These are phyloP conservation scores for Leccinum truebloodii DNA, from an alignment of 768 basidiomycete species.

Conservation along the genomic window DNA sequence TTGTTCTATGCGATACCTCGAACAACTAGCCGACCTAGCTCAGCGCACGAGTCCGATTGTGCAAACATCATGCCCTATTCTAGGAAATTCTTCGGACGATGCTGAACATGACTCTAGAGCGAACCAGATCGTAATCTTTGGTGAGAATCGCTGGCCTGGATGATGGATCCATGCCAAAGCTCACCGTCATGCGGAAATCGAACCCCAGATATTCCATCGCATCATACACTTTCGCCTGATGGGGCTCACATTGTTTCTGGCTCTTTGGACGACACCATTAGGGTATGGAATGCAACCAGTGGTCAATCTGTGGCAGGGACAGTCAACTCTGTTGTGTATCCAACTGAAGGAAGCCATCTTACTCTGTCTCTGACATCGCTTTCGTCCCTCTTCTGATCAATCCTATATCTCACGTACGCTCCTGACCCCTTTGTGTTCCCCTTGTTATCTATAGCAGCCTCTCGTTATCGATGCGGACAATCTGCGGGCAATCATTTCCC, in stretches of 20 bases:
- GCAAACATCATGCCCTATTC: neutral
- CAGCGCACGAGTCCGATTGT: neutral
- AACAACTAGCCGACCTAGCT: neutral
- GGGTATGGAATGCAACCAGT: no score
- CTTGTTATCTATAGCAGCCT: neutral
- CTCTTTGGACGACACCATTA: neutral
- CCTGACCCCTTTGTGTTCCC: neutral
- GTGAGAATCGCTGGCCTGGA: neutral
- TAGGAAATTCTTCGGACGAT: neutral
- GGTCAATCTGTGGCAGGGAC: no score
- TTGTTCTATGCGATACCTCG: neutral
- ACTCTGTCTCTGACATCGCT: neutral
- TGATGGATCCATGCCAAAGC: neutral
- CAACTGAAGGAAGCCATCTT: no score
- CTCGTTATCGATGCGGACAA: neutral
- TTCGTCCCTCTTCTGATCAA: neutral
- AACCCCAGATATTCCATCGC: neutral
- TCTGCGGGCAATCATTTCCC: no score
- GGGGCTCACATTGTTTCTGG: neutral
- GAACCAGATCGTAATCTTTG: neutral
- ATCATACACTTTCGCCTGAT: neutral
- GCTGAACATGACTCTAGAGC: neutral
- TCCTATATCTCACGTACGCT: neutral
- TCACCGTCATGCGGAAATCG: neutral
- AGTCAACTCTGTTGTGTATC: no score